phyloP scores from a whole-genome alignment of 129 eudicot genomes.

The Glebionis coronaria region DNA sequence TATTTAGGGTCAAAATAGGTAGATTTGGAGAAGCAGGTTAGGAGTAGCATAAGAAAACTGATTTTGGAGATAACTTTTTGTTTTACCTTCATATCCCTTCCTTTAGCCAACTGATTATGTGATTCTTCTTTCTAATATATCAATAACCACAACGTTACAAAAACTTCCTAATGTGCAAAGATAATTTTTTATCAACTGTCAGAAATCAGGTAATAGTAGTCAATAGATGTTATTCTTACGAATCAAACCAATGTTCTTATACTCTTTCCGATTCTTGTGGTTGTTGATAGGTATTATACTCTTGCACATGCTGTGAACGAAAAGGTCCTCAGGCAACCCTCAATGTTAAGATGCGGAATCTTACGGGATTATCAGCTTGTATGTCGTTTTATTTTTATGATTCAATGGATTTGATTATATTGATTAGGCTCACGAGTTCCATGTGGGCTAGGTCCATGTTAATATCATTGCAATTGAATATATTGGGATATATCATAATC shows the following conservation, averaged over 20 bases:
- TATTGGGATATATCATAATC: neutral
- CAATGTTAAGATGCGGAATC: conserved; percentile 90
- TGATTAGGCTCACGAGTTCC: neutral
- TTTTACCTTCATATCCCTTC: no score
- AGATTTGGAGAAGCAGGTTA: neutral
- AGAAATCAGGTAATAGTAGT: no score
- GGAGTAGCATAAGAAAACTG: no score
- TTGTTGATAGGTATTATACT: conserved; percentile 65
- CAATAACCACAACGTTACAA: no score
- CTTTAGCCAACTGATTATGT: no score
- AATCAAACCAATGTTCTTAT: neutral
- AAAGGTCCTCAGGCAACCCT: conserved; percentile 85
- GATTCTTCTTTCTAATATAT: no score
- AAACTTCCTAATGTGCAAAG: no score
- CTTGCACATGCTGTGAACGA: conserved; percentile 99
- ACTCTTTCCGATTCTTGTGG: conserved; percentile 19
- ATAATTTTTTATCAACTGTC: no score
- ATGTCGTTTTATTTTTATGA: conserved; percentile 35
- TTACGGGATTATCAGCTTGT: conserved; percentile 98
- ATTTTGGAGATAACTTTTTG: no score
- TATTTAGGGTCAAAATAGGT: neutral
- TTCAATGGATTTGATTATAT: neutral
- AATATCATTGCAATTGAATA: conserved; percentile 5
- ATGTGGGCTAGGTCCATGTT: conserved; percentile 8
- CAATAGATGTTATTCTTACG: neutral